Evolutionary conservation across 176 grass and related monocot genomes (phyloP).

Genomic region (Zea luxurians): DNA sequence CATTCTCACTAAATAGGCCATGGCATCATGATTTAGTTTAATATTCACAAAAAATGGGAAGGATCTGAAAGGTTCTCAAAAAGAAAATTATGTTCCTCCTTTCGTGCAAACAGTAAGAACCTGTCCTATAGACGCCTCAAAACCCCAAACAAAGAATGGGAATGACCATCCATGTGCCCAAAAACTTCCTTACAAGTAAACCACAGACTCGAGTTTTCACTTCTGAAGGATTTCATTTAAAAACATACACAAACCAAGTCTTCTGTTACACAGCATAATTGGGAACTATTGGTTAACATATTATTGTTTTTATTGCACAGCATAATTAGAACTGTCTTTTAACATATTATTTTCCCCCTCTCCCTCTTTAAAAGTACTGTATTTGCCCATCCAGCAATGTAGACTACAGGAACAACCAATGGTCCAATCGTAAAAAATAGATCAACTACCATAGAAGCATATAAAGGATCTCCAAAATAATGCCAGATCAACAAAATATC

Average conservation of each 20-base stretch:
- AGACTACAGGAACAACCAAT: background rate
- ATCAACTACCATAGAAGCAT: background rate
- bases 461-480: background rate
- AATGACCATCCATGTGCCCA: background rate
- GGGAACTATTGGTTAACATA: too few species aligned
- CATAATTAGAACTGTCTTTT: background rate
- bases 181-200: background rate
- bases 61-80: background rate
- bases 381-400: background rate
- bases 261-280: background rate
- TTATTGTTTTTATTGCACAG: background rate
- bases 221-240: background rate
- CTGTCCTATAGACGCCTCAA: background rate
- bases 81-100: background rate
- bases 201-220: background rate
- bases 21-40: background rate
- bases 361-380: background rate
- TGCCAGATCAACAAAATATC: background rate
- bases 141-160: background rate
- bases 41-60: background rate
- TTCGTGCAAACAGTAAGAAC: background rate
- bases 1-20: background rate
- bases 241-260: background rate
- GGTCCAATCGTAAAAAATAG: background rate
- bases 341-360: background rate